A percentile compares a stretch with the other conserved stretches of the same genome.
Conservation (phyloP, 257 asterid species). For the Solanum sitiens region DNA sequence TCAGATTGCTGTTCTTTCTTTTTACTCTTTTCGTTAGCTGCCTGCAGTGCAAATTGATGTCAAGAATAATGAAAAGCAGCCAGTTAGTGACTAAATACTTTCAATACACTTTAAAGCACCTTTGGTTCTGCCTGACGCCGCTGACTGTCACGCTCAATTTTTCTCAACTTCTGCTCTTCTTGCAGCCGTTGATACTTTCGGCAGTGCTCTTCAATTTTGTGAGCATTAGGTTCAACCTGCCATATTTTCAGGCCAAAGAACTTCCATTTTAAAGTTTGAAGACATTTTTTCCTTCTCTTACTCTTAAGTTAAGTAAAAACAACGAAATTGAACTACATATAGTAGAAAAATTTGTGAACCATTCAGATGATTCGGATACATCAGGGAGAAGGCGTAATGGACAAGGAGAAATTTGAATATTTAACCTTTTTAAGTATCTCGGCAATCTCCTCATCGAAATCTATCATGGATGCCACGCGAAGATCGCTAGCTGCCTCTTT, state of each 20-base stretch:
- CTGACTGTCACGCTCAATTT: constrained; percentile 34
- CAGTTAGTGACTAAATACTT: not conserved
- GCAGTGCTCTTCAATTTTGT: constrained; percentile 58
- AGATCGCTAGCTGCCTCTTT: constrained; percentile 74
- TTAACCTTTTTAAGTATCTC: constrained; percentile 47
- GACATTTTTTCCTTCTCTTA: not conserved
- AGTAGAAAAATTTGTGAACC: not conserved
- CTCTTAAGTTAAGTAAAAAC: not conserved
- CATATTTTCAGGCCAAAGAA: not conserved
- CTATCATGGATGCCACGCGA: constrained; percentile 59
- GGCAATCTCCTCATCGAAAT: constrained; percentile 62
- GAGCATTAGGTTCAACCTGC: constrained; percentile 73
- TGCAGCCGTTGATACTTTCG: constrained; percentile 52
- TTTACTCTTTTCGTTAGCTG: not conserved
- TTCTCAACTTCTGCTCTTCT: constrained; percentile 39
- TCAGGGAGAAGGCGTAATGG: not conserved
- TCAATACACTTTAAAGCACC: constrained; percentile 6
- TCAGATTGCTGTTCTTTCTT: not conserved
- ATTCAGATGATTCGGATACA: not conserved
- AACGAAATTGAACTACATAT: not conserved
- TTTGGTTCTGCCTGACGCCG: constrained; percentile 18
- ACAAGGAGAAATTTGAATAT: not conserved
- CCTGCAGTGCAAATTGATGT: not conserved
- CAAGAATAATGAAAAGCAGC: not conserved
- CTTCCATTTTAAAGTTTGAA: not conserved